Evolutionary conservation across 129 eudicot genomes (phyloP), one percentile per base, ranked within the genome.

Genomic region (Rutidosis leptorrhynchoides): DNA sequence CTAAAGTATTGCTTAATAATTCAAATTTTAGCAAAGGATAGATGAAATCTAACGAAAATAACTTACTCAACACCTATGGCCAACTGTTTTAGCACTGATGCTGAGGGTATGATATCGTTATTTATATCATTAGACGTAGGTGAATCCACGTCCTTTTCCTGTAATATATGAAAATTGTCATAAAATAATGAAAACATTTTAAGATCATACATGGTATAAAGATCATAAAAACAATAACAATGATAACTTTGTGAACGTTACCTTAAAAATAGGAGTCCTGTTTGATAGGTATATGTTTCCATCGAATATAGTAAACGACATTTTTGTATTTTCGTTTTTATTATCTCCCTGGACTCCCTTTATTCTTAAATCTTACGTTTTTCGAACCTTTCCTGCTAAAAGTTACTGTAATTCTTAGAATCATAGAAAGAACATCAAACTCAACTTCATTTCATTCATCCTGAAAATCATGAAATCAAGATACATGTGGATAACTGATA

Each of bases 51-150:
- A 35, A 21, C 37, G 12, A 27, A 30, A 58, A 65, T 19, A 54
- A 83, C 95, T 88, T 92, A 88, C 98, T 92, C 89, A 74, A 83
- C 67, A 75, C 87, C 95, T 72, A 87, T 76, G 29, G 86, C 94
- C 69, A 92, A 60, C 67, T 85, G 98, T 75, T 80, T 88, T 60
- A 88, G 52, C 32, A 78, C 64, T 28, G 83, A 70, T 52, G 80
- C 74, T 17, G 92, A 68, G 40, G 96, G 95, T 76, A 92, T 86
- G 70, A 88, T 63, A 77, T 82, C 79, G 45, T 35, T 55, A 64
- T 78, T 83, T n/a, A 58, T 14, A 45, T 75, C 71, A 51, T 67
- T 75, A 14, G 59, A 46, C 32, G 69, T 15, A 28, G 80, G 64
- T 60, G 80, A 81, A 77, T 51, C 58, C 20, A 64, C 66, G 56